Evolutionary conservation across 2,329 filamentous ascomycete species (phyloP), one percentile per base, ranked within the genome.

Genomic region (Arthrobotrys sphaeroides): DNA sequence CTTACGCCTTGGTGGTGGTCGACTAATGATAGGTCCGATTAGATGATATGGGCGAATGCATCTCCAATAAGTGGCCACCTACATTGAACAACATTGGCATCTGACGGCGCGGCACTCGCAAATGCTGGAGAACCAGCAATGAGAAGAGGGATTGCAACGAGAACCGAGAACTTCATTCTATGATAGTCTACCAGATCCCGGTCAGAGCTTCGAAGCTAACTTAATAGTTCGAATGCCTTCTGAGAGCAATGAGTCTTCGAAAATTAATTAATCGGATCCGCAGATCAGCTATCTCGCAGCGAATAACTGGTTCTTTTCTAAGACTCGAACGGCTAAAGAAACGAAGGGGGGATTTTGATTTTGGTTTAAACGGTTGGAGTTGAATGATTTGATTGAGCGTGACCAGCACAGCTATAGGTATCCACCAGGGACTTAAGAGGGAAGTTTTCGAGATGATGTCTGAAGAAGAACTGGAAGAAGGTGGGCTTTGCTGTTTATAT

Each of bases 321-420:
- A n/a, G n/a, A n/a, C n/a, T n/a, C n/a, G n/a, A n/a, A n/a, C n/a
- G n/a, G n/a, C n/a, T n/a, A n/a, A n/a, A n/a, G n/a, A n/a, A n/a
- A n/a, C n/a, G n/a, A n/a, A n/a, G n/a, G n/a, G n/a, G n/a, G n/a
- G n/a, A n/a, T n/a, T n/a, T n/a, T n/a, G n/a, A n/a, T n/a, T n/a
- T n/a, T n/a, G n/a, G n/a, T n/a, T n/a, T n/a, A n/a, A n/a, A n/a
- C n/a, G n/a, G n/a, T n/a, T 28, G 22, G 28, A 13, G 28, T n/a
- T 7, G 4, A 22, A 49, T 26, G 13, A n/a, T 28, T 51, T 31
- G 13, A 51, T 51, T 31, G 24, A 53, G 47, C 47, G 47, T 53
- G 47, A 33, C 47, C 47, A 33, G 47, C 47, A 53, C 47, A 53
- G 47, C 47, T 53, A 53, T 53, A n/a, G n/a, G n/a, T n/a, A 53